Evolutionary conservation across 768 basidiomycete species (phyloP).

Genomic region (Hypholoma sublateritium): DNA sequence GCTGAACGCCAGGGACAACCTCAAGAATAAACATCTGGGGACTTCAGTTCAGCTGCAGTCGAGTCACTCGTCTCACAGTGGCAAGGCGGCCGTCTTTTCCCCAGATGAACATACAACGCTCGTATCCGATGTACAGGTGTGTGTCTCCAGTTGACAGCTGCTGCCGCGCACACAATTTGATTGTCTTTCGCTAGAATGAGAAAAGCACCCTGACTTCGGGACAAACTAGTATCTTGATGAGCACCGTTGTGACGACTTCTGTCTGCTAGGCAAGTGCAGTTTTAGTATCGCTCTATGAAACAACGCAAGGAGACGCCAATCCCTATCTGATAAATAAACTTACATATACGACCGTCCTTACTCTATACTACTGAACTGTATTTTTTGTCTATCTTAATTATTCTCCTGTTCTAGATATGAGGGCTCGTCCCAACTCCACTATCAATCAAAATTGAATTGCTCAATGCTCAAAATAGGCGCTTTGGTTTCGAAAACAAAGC

Average conservation of each 20-base stretch:
- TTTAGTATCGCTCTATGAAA: too few relatives aligned
- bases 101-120: slow-evolving; percentile 1
- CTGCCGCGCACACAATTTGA: background rate
- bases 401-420: too few relatives aligned
- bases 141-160: background rate
- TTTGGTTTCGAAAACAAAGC: too few relatives aligned
- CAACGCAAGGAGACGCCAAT: too few relatives aligned
- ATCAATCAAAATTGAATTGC: too few relatives aligned
- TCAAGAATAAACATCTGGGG: slow-evolving; percentile 5
- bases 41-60: background rate
- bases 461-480: too few relatives aligned
- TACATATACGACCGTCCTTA: too few relatives aligned
- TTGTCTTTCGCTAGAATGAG: background rate
- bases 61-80: background rate
- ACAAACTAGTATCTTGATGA: slow-evolving; percentile 3
- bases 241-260: slow-evolving; percentile 4
- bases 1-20: slow-evolving; percentile 1
- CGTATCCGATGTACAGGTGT: background rate
- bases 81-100: background rate
- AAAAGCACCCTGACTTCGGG: background rate
- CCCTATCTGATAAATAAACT: too few relatives aligned
- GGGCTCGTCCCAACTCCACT: too few relatives aligned
- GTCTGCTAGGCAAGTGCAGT: background rate
- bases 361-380: too few relatives aligned
- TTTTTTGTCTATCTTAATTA: too few relatives aligned